Evolutionary conservation across 805 yeast genomes (phyloP).

Genomic region (Kluyveromyces aestuarii): DNA sequence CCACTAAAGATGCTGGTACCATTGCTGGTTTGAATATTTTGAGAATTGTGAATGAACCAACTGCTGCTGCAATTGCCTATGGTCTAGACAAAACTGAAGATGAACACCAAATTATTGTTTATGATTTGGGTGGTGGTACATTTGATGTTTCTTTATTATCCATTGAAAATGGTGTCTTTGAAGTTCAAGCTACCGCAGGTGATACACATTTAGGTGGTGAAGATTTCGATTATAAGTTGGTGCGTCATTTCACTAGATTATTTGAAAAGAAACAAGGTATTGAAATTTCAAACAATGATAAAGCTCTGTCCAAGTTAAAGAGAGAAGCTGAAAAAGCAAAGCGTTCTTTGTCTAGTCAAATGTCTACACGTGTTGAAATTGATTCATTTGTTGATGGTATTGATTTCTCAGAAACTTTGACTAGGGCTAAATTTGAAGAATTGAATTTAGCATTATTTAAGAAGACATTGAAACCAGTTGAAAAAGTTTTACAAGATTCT

Average conservation of each 20-base stretch:
- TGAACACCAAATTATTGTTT: conserved; percentile 85
- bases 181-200: conserved; percentile 91
- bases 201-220: conserved; percentile 98
- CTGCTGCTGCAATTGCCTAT: conserved; percentile 97
- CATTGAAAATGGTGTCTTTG: conserved; percentile 86
- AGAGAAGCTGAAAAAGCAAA: conserved; percentile 98
- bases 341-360: conserved; percentile 90
- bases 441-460: conserved; percentile 86
- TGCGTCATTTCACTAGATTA: conserved; percentile 73
- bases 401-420: conserved; percentile 89
- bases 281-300: conserved; percentile 71
- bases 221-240: conserved; percentile 86
- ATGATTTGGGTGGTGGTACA: conserved; percentile 97
- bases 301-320: conserved; percentile 88
- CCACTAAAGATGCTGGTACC: conserved; percentile 88
- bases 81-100: conserved; percentile 78
- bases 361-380: conserved; percentile 92
- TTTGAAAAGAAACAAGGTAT: conserved; percentile 90
- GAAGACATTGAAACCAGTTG: conserved; percentile 92
- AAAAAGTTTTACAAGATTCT: conserved; percentile 89
- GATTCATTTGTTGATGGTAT: conserved; percentile 92
- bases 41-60: conserved; percentile 89
- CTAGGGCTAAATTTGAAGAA: conserved; percentile 98
- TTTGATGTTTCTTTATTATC: conserved; percentile 84
- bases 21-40: conserved; percentile 84